Base-by-base conservation (phyloP, 1,139 yeast genomes). In the Ashbya aceris region DNA sequence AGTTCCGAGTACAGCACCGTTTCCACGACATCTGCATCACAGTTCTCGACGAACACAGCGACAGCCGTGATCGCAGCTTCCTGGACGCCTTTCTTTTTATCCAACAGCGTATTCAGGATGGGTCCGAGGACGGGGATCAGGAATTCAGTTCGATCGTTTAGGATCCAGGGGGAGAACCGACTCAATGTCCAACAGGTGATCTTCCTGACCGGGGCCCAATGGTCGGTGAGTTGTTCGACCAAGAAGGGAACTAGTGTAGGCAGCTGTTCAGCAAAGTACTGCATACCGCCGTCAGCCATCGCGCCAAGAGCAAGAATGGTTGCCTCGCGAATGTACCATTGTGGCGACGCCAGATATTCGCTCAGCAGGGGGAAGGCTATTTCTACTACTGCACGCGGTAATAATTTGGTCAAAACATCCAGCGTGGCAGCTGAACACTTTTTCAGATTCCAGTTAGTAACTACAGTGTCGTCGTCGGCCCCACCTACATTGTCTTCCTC, bases 171-270 rank as follows among this genome's bases (percentile, higher is more conserved):
- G 1, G 94, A 74, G 60, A 80, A 91, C 45, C 97, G 72, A 33
- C 95, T 83, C 40, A 91, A 67, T 0, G 97, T 85, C 98, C 98
- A 91, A 66, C 97, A 89, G 0, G 95, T 70, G 42, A 91, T 91
- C 61, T 86, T 95, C 51, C 97, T 74, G 8, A 91, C 95, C 36
- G 95, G 75, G 7, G 95, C 82, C 63, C 87, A 83, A 10, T 67
- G 63, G 60, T 89, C 96, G 43, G 70, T 70, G 47, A 89, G 66
- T 54, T 94, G 72, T 44, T 86, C 86, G 27, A 87, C 89, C 48
- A 91, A 70, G 56, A 81, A 89, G 33, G 95, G 96, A 29, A 91
- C 79, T 42, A 91, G 69, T 11, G 79, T 75, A 1, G 96, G 95
- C 38, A 91, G 67, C 54, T 83, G 83, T 35, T 77, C 79, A 17